Conservation (phyloP, 495 filamentous ascomycete species). For the Trichoderma parareesei region DNA sequence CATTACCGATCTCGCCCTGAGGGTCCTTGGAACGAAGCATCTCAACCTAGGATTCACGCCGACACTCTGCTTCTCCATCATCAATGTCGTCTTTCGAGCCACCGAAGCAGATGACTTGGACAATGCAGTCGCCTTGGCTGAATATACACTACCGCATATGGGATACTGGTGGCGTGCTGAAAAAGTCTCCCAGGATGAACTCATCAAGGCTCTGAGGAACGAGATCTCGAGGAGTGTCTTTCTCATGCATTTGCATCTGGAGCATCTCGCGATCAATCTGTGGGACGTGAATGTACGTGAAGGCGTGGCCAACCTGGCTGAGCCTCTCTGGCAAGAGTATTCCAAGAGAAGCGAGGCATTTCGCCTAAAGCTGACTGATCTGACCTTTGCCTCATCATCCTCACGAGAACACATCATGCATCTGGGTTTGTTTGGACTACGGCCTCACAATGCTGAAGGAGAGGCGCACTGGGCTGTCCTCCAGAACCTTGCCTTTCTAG, state of each 20-base stretch:
- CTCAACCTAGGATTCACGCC: constrained; percentile 52
- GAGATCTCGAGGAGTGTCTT: constrained; percentile 64
- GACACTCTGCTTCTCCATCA: constrained; percentile 60
- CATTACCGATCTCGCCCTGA: constrained; percentile 50
- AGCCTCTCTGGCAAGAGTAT: constrained; percentile 65
- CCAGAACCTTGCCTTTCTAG: constrained; percentile 41
- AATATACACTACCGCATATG: constrained; percentile 61
- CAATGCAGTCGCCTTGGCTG: constrained; percentile 48
- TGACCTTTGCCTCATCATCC: constrained; percentile 44
- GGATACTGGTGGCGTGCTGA: constrained; percentile 62
- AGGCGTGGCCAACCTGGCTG: constrained; percentile 44
- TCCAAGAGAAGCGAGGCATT: constrained; percentile 59
- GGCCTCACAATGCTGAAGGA: constrained; percentile 33
- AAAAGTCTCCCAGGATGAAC: constrained; percentile 60
- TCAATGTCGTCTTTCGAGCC: constrained; percentile 62
- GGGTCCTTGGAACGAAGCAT: constrained; percentile 53
- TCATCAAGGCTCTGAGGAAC: constrained; percentile 50
- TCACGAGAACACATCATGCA: constrained; percentile 27
- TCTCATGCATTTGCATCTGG: constrained; percentile 52
- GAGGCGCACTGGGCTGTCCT: constrained; percentile 49
- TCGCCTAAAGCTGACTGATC: constrained; percentile 67
- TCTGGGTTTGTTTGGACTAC: constrained; percentile 38
- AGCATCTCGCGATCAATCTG: constrained; percentile 27
- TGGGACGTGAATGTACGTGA: constrained; percentile 23
- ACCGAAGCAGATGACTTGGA: constrained; percentile 59